Evolutionary conservation across 139 green algal species (phyloP).

Genomic region (Asterochloris erici): DNA sequence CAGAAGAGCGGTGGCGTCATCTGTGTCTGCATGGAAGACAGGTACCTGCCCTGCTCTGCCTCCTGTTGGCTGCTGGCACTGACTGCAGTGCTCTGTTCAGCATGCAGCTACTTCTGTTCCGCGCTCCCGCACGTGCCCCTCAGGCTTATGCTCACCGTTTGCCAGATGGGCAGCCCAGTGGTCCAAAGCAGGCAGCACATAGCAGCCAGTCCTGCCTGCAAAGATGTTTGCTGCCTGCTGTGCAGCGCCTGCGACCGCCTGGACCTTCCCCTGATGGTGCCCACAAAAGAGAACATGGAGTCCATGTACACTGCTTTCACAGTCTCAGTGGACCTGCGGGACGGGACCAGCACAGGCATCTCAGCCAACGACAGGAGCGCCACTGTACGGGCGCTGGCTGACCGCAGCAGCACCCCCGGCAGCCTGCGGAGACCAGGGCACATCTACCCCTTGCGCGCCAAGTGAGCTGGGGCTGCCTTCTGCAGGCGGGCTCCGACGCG

Average conservation of each 20-base stretch:
- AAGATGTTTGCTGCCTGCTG: conserved; percentile 2
- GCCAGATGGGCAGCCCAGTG: too few relatives aligned
- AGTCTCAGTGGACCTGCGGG: conserved; percentile 71
- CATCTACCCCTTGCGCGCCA: conserved; percentile 88
- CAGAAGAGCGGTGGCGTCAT: conserved; percentile 88
- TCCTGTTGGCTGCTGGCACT: too few relatives aligned
- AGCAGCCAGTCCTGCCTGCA: too few relatives aligned
- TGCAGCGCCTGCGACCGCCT: conserved; percentile 81
- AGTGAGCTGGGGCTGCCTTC: neutral
- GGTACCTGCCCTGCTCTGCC: neutral
- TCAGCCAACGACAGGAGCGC: conserved; percentile 82
- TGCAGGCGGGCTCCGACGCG: neutral
- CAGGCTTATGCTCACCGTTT: neutral
- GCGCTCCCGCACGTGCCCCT: neutral
- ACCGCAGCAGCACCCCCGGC: conserved; percentile 37
- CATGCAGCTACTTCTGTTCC: neutral
- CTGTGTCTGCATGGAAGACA: conserved; percentile 64
- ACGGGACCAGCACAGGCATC: conserved; percentile 92
- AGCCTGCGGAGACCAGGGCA: conserved; percentile 93
- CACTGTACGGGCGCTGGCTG: conserved; percentile 82
- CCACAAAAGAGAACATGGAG: conserved; percentile 71
- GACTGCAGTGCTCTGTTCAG: neutral
- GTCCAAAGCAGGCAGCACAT: conserved; percentile 26
- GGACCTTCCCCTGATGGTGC: conserved; percentile 92
- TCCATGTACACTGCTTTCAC: conserved; percentile 95